Base-by-base conservation (phyloP, 495 filamentous ascomycete species). In the Talaromyces stipitatus region DNA sequence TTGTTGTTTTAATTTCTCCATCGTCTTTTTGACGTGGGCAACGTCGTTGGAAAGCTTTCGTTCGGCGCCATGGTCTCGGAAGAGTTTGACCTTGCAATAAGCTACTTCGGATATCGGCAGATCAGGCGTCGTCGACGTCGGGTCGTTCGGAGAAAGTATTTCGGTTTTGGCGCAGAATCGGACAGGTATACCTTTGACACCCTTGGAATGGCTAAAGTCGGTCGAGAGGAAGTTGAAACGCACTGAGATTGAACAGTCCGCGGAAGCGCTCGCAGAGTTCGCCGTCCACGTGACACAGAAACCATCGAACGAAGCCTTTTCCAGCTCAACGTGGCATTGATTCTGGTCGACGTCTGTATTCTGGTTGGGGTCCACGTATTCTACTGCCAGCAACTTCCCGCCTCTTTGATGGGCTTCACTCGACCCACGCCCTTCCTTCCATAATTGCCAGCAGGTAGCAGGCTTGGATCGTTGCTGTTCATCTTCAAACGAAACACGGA, bases 191-290 rank as follows among this genome's bases (percentile, higher is more conserved):
- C 94, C 94, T 68, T 97, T 97, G 27, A 98, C 92, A 27, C 94
- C 94, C 62, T 98, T 97, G 6, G 94, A 97, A 63, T 96, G 91
- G 66, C 91, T 97, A 66, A 97, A 98, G 65, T 98, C 94, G 11
- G 92, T 98, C 0, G 94, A 98, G 0, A 97, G 79, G 65, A 98
- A 98, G 69, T 98, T 97, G 79, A 97, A 98, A 46, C 91, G 89
- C 14, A 97, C 88, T 12, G 90, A 84, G 30, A 98, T 81, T 24
- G 79, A 85, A 70, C 89, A 94, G 53, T 95, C 87, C 7, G 86
- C 74, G 2, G 72, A 62, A 0, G 80, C 82, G 1, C 67, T 72
- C 53, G 79, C 81, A 23, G 81, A 63, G 20, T 83, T 81, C 0
- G 88, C 85, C 1, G 83, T 88, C 94, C 94, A 98, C 24, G 83